These are phyloP conservation scores for Chrysosphaeria jannelii DNA, from an alignment of 2,329 filamentous ascomycete species.

Conservation along the genomic window DNA sequence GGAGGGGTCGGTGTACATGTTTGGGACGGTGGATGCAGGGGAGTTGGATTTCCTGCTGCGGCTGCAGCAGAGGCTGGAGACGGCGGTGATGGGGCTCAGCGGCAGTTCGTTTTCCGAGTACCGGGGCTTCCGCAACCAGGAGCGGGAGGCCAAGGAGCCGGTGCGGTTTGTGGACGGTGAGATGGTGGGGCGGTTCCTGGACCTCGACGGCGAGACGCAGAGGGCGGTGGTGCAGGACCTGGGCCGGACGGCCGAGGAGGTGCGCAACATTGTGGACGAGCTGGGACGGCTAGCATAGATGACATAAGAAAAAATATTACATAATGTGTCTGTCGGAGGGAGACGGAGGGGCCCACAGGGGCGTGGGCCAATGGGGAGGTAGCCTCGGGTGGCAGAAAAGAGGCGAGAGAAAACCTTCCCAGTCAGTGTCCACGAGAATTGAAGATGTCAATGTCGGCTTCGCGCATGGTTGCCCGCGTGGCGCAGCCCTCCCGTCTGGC, in stretches of 20 bases:
- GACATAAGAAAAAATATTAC: neutral
- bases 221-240: constrained; percentile 20
- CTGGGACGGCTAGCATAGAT: constrained; percentile 21
- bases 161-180: constrained; percentile 81
- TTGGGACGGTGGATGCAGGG: constrained; percentile 41
- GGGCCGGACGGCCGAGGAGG: constrained; percentile 29
- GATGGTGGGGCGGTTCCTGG: constrained; percentile 59
- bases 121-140: constrained; percentile 50
- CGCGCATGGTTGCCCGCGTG: neutral
- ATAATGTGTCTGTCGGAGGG: constrained; percentile 9
- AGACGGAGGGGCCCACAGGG: no score
- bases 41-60: constrained; percentile 57
- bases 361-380: no score
- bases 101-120: constrained; percentile 48
- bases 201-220: constrained; percentile 29
- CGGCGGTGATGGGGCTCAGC: constrained; percentile 36
- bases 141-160: constrained; percentile 41
- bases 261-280: constrained; percentile 30
- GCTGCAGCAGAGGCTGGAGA: constrained; percentile 43
- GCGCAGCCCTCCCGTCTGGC: constrained; percentile 10
- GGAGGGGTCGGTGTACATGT: constrained; percentile 76
- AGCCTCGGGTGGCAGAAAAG: no score
- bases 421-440: no score
- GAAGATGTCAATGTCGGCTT: no score
- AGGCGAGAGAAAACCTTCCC: no score